Base-by-base conservation (phyloP, 1,284 basidiomycete species). In the Trametes sp. region DNA sequence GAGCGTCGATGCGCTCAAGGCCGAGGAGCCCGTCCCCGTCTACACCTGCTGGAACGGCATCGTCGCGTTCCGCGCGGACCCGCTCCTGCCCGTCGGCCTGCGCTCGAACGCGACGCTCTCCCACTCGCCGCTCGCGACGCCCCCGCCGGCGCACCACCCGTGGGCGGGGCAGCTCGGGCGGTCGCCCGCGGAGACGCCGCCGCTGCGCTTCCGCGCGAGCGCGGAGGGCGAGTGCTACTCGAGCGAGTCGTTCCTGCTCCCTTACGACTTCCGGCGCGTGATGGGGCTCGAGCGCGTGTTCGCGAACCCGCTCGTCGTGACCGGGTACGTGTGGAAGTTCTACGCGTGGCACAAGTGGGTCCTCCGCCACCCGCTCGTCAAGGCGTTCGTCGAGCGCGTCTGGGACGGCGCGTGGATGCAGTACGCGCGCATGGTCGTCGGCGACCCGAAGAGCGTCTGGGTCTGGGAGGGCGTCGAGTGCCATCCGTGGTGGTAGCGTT, bases 11-110 rank as follows among this genome's bases (percentile, higher is more conserved):
- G 79, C 61, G n/a, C 75, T 81, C 61, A 73, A 73, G 57, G 60
- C 63, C 31, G 80, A 80, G 33, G 73, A 77, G 36, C 80, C 82
- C 1, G 80, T 83, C n/a, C 78, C 80, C 10, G 84, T 86, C 5
- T 81, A 83, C 54, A 71, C 81, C 0, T 87, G 86, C 73, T 87
- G 87, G 87, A 87, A 88, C 71, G 87, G 87, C 28, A 82, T 84
- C 59, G 79, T 81, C 45, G 82, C 78, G 0, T 82, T 87, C 68
- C 67, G 72, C 21, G 79, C 84, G 0, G 80, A 79, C 49, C 82
- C 83, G 31, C 72, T 84, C 61, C 72, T 82, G 38, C 79, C 77
- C 4, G 66, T 78, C 21, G 63, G 72, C 41, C 68, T 74, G 9
- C 75, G 77, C 60, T 62, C 63, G 1, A 73, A 75, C 38, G 64